Percentiles rank a stretch among this genome's conserved stretches.
Conservation (phyloP, 2,329 filamentous ascomycete species). For the Pezicula neosporulosa region DNA sequence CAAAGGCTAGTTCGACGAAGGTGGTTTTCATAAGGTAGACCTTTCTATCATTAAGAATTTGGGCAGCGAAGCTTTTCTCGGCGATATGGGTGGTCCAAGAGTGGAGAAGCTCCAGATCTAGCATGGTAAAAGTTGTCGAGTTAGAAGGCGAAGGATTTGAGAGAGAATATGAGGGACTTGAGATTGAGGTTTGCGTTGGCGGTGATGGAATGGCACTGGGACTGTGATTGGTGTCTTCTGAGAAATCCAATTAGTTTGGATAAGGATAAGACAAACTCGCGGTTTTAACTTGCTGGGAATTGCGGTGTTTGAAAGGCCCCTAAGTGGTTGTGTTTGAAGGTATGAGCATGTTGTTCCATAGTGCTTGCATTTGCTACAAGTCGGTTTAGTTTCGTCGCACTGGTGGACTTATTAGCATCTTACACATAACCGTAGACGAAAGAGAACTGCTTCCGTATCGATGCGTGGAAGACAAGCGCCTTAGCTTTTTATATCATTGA, state of each 20-base stretch:
- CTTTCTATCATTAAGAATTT: constrained; percentile 4
- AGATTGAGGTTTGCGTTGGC: constrained; percentile 1
- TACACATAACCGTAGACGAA: not conserved
- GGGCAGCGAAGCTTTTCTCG: constrained; percentile 12
- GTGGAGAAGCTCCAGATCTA: constrained; percentile 41
- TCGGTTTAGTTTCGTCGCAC: constrained; percentile 26
- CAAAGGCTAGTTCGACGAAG: constrained; percentile 20
- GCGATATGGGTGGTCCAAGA: constrained; percentile 38
- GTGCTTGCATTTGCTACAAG: constrained; percentile 21
- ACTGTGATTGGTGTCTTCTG: not conserved
- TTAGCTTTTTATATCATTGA: too few species aligned
- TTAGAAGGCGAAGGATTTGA: not conserved
- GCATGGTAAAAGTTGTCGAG: constrained; percentile 19
- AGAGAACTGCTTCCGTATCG: not conserved
- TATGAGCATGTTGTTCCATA: constrained; percentile 24
- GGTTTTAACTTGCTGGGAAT: not conserved
- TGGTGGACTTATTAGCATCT: constrained; percentile 5
- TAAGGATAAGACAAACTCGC: constrained; percentile 3
- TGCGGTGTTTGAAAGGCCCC: not conserved
- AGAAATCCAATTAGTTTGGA: not conserved
- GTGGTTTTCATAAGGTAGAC: constrained; percentile 18
- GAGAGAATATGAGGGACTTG: not conserved
- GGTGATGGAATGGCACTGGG: constrained; percentile 7
- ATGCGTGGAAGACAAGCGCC: not conserved
- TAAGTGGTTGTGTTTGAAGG: constrained; percentile 23